These are phyloP conservation scores for Penicillium expansum DNA, from an alignment of 2,329 filamentous ascomycete genomes.

Conservation along the genomic window DNA sequence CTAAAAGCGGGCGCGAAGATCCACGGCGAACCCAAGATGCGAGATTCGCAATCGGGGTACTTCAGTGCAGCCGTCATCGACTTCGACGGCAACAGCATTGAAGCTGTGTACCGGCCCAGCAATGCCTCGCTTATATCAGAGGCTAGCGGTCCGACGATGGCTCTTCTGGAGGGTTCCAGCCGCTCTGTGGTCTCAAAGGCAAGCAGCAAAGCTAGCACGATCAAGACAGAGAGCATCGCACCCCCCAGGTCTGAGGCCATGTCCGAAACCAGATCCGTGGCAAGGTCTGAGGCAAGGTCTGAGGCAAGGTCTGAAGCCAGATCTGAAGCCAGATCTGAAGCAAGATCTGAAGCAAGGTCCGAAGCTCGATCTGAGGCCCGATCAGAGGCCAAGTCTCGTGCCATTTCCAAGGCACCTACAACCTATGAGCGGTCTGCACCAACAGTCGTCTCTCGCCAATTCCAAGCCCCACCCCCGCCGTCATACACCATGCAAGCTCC, in stretches of 20 bases:
- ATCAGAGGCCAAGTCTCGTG: constrained; percentile 22
- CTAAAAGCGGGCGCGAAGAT: constrained; percentile 62
- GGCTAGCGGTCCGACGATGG: constrained; percentile 33
- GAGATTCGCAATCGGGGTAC: constrained; percentile 55
- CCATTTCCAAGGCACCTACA: constrained; percentile 29
- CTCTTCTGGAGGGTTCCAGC: constrained; percentile 34
- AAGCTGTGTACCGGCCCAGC: constrained; percentile 62
- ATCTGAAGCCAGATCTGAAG: not conserved
- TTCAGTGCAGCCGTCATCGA: constrained; percentile 67
- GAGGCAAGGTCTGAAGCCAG: not conserved
- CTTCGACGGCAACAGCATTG: constrained; percentile 79
- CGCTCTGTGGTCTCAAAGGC: constrained; percentile 39
- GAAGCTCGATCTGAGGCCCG: not conserved
- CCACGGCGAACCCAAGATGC: constrained; percentile 55
- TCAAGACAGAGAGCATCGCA: constrained; percentile 33
- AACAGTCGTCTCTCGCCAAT: constrained; percentile 21
- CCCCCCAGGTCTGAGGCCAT: constrained; percentile 27
- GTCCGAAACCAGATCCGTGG: not conserved
- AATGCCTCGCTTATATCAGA: constrained; percentile 27
- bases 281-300: not conserved
- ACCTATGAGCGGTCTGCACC: constrained; percentile 23
- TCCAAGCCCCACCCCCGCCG: constrained; percentile 22
- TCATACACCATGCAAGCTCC: constrained; percentile 28
- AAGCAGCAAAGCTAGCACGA: constrained; percentile 26
- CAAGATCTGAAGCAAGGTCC: not conserved